Conservation (phyloP, 345 rosid species). For the Euphorbia pulcherrima region DNA sequence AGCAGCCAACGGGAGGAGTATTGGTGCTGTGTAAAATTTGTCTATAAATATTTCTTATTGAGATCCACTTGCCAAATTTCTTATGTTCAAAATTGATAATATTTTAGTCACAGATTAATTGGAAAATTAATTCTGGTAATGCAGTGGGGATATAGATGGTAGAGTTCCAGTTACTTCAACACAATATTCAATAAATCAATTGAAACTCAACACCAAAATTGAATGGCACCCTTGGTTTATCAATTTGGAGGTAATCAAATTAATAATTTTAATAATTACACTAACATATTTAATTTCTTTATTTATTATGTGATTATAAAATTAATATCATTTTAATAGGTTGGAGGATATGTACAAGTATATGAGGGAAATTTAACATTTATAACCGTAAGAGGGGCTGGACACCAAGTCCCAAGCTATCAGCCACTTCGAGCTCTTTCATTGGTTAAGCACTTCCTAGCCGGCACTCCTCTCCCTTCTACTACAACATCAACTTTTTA, state of each 20-base stretch:
- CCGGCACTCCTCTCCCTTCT: conserved; percentile 59
- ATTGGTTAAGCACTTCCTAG: conserved; percentile 56
- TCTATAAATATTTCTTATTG: no score
- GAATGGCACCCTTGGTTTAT: conserved; percentile 84
- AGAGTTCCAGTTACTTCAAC: conserved; percentile 84
- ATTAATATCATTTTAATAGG: conserved; percentile 27
- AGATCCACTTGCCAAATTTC: no score
- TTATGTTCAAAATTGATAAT: no score
- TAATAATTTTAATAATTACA: no score
- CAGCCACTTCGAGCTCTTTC: conserved; percentile 79
- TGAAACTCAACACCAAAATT: conserved; percentile 52
- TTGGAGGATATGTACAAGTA: conserved; percentile 75
- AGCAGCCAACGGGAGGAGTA: no score
- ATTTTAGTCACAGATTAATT: no score
- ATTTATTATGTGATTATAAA: no score
- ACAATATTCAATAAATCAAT: conserved; percentile 49
- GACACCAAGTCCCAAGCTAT: conserved; percentile 85
- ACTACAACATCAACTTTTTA: no score
- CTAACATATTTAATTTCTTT: no score
- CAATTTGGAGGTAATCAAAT: conserved; percentile 43
- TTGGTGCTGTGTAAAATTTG: no score
- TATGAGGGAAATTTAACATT: conserved; percentile 67
- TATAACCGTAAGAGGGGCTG: conserved; percentile 82
- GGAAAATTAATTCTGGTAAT: not conserved
- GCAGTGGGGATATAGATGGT: conserved; percentile 87